These are phyloP conservation scores for Arthrobotrys conoides DNA, from an alignment of 2,329 filamentous ascomycete genomes.

Conservation along the genomic window DNA sequence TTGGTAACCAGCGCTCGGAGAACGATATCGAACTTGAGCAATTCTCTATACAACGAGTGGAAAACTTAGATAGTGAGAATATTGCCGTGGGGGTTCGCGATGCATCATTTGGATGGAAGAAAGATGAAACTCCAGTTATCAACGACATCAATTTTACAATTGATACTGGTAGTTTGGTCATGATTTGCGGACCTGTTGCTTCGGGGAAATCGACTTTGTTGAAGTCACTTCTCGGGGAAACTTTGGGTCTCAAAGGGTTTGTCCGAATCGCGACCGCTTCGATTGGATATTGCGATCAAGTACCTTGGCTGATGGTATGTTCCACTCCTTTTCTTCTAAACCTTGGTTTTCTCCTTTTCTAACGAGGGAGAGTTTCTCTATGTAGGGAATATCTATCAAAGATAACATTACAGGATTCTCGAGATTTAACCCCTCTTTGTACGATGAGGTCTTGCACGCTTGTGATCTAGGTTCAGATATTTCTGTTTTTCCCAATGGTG, in stretches of 20 bases:
- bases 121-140: slow-evolving; percentile 60
- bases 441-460: slow-evolving; percentile 65
- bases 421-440: slow-evolving; percentile 65
- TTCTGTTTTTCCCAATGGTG: slow-evolving; percentile 66
- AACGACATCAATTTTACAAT: slow-evolving; percentile 64
- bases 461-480: slow-evolving; percentile 67
- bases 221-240: slow-evolving; percentile 67
- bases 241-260: slow-evolving; percentile 63
- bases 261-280: slow-evolving; percentile 65
- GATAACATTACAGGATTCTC: slow-evolving; percentile 67
- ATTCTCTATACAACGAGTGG: slow-evolving; percentile 28
- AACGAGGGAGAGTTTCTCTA: not conserved
- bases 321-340: not conserved
- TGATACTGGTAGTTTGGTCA: slow-evolving; percentile 64
- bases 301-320: slow-evolving; percentile 65
- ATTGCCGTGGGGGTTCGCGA: slow-evolving; percentile 38
- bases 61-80: slow-evolving; percentile 46
- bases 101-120: slow-evolving; percentile 46
- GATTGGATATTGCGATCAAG: slow-evolving; percentile 68
- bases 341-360: not conserved
- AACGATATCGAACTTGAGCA: slow-evolving; percentile 38
- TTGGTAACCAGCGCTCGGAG: slow-evolving; percentile 47
- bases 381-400: slow-evolving; percentile 65
- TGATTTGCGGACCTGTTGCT: slow-evolving; percentile 68
- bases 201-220: slow-evolving; percentile 69